phyloP scores from a whole-genome alignment of 2,329 filamentous ascomycete genomes.

The Exophiala spinifera region DNA sequence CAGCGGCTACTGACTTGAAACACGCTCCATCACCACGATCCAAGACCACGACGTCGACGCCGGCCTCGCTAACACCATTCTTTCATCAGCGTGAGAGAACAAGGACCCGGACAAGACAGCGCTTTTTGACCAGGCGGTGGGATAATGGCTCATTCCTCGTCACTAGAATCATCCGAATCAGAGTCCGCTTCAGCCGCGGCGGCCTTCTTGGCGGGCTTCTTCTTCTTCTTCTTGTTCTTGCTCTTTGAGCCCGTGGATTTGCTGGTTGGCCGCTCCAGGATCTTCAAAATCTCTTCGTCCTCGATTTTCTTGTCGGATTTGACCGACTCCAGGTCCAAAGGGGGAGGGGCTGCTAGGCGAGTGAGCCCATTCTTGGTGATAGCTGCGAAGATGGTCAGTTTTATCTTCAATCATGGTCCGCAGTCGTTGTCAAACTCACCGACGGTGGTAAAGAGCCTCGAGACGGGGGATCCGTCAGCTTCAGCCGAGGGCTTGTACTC shows the following conservation, averaged over 20 bases:
- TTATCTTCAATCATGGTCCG: background rate
- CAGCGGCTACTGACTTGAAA: conserved; percentile 12
- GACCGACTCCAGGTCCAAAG: conserved; percentile 74
- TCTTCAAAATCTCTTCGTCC: conserved; percentile 92
- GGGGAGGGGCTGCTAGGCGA: conserved; percentile 73
- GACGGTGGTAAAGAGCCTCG: conserved; percentile 83
- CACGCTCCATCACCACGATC: conserved; percentile 13
- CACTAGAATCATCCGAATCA: conserved; percentile 39
- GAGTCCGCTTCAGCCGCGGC: conserved; percentile 37
- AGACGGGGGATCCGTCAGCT: conserved; percentile 82
- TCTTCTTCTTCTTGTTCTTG: conserved; percentile 92
- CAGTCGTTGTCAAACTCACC: conserved; percentile 59
- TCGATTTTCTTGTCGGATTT: conserved; percentile 97
- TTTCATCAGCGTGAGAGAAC: no score
- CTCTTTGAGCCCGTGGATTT: conserved; percentile 65
- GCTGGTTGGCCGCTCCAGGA: conserved; percentile 79
- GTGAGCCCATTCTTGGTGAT: conserved; percentile 97
- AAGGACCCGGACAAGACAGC: background rate
- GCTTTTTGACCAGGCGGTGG: background rate
- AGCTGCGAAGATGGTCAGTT: conserved; percentile 51
- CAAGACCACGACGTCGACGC: conserved; percentile 5
- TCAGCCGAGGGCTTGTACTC: conserved; percentile 96
- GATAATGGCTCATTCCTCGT: conserved; percentile 39
- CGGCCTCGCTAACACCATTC: conserved; percentile 1
- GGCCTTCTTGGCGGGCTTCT: conserved; percentile 56